Percentiles rank a stretch among this genome's conserved stretches.
Evolutionary conservation across 306 rosid genomes (phyloP).

Genomic region (Casuarina glauca): DNA sequence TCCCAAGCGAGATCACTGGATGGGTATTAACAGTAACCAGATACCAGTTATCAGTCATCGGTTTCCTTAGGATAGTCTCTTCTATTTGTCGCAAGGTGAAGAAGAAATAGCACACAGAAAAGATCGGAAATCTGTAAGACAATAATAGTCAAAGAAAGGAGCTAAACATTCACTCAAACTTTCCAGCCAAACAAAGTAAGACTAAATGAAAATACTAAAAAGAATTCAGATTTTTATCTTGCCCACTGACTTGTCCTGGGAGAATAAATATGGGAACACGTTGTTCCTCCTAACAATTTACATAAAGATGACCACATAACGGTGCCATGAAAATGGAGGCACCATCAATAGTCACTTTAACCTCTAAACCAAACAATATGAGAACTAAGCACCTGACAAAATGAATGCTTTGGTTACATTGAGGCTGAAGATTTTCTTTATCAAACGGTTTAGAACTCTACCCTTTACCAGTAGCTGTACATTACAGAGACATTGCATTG

Average conservation of each 20-base stretch:
- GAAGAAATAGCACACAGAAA: too few relatives aligned
- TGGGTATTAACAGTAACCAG: too few relatives aligned
- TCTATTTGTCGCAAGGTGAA: too few relatives aligned
- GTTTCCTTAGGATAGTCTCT: too few relatives aligned
- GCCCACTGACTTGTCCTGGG: not conserved
- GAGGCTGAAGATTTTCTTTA: not conserved
- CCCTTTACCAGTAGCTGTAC: conserved; percentile 34
- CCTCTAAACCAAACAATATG: conserved; percentile 23
- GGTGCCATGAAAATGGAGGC: not conserved
- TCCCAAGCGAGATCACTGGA: too few relatives aligned
- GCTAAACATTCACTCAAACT: not conserved
- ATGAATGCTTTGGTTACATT: not conserved
- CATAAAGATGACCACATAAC: conserved; percentile 7
- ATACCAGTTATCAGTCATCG: too few relatives aligned
- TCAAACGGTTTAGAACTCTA: conserved; percentile 13
- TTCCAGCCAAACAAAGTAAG: not conserved
- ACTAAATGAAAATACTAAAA: not conserved
- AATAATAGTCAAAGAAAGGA: not conserved
- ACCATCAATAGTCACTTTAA: not conserved
- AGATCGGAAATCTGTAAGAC: too few relatives aligned
- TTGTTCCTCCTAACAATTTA: not conserved
- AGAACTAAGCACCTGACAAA: conserved; percentile 4
- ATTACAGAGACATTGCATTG: not conserved
- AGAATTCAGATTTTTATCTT: not conserved
- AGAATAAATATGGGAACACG: not conserved